These are phyloP conservation scores for Xylariales sp. DNA, from an alignment of 2,329 filamentous ascomycete species.

Conservation along the genomic window DNA sequence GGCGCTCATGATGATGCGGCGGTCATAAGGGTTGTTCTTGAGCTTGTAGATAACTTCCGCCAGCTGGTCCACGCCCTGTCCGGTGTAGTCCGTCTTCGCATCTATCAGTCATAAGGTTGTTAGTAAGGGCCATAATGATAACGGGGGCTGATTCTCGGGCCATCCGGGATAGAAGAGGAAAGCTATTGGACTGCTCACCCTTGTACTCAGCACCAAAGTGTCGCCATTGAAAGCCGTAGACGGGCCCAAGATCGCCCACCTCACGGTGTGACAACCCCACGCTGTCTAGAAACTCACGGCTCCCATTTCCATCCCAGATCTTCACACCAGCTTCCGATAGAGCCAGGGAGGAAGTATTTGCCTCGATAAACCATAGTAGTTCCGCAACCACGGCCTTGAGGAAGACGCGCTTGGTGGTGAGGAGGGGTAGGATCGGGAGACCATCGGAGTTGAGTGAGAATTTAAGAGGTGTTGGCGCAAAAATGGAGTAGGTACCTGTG, in stretches of 20 bases:
- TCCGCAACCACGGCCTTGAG: conserved; percentile 84
- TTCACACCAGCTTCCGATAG: conserved; percentile 80
- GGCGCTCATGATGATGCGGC: conserved; percentile 83
- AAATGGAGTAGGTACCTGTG: conserved; percentile 86
- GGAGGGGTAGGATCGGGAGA: conserved; percentile 73
- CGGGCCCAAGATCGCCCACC: conserved; percentile 86
- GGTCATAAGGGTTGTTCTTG: conserved; percentile 77
- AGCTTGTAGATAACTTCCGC: conserved; percentile 87
- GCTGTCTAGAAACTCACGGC: conserved; percentile 81
- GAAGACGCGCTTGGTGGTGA: conserved; percentile 97
- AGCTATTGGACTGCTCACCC: too few relatives aligned
- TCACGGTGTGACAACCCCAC: conserved; percentile 77
- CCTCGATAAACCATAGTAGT: conserved; percentile 92
- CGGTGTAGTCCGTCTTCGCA: conserved; percentile 74
- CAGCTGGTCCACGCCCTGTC: conserved; percentile 88
- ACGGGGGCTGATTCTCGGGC: too few relatives aligned
- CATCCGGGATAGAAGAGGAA: too few relatives aligned
- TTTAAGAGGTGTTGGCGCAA: conserved; percentile 80
- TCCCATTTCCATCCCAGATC: conserved; percentile 98
- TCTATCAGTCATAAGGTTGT: too few relatives aligned
- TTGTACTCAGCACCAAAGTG: conserved; percentile 93
- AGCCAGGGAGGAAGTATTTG: conserved; percentile 72
- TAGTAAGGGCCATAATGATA: too few relatives aligned
- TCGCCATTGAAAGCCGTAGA: conserved; percentile 98
- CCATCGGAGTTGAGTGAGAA: conserved; percentile 70